Percentiles rank a stretch among this genome's conserved stretches.
Conservation (phyloP, 352 stramenopile genomes). For the Globisporangium nunn region DNA sequence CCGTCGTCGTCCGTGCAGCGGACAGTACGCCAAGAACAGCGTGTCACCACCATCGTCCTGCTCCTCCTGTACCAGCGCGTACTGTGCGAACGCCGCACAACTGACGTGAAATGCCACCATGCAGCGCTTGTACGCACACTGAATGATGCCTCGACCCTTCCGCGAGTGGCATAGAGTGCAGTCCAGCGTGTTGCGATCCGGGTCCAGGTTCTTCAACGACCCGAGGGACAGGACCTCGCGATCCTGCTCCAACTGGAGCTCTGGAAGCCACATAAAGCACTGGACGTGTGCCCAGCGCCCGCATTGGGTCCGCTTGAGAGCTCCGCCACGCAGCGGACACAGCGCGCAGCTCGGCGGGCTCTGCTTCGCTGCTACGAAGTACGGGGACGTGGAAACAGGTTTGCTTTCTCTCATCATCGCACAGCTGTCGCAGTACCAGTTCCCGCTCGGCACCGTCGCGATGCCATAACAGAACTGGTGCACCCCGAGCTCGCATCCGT, state of each 20-base stretch:
- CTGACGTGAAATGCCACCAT: conserved; percentile 76
- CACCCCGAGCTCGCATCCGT: conserved; percentile 79
- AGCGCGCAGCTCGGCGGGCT: conserved; percentile 32
- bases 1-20: conserved; percentile 27
- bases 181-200: conserved; percentile 50
- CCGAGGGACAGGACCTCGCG: conserved; percentile 34
- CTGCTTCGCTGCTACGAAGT: background rate
- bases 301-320: conserved; percentile 56
- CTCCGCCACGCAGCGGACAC: conserved; percentile 56
- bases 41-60: conserved; percentile 29
- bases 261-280: conserved; percentile 83
- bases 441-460: conserved; percentile 40
- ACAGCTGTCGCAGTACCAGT: conserved; percentile 84
- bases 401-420: background rate
- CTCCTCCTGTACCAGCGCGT: conserved; percentile 51
- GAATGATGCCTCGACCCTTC: conserved; percentile 53
- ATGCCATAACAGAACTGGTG: conserved; percentile 90
- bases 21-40: conserved; percentile 66
- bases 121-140: conserved; percentile 71
- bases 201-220: conserved; percentile 36
- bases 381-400: background rate
- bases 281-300: conserved; percentile 77
- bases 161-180: conserved; percentile 69
- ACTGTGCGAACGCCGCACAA: conserved; percentile 53
- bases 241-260: conserved; percentile 44